Conservation (phyloP, 768 basidiomycete species). For the Lentinula raphanica region DNA sequence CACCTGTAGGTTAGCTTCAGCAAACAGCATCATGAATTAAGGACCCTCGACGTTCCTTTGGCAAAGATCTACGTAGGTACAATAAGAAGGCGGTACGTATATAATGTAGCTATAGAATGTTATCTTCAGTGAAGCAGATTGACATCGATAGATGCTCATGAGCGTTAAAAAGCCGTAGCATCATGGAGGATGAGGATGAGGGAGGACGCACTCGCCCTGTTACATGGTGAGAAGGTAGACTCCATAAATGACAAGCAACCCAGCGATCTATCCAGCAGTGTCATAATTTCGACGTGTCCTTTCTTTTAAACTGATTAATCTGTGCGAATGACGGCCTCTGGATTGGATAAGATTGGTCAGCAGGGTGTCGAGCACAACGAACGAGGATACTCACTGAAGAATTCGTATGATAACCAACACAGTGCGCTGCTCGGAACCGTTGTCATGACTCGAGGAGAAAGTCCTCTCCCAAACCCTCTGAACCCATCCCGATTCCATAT, state of each 20-base stretch:
- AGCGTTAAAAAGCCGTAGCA: neutral
- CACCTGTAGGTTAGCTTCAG: too few species aligned
- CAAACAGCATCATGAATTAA: too few species aligned
- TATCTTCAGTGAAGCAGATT: neutral
- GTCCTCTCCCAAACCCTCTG: slow-evolving; percentile 80
- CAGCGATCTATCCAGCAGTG: neutral
- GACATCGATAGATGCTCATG: neutral
- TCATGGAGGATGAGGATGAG: neutral
- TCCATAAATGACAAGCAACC: neutral
- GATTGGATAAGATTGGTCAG: slow-evolving; percentile 8
- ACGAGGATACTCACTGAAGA: slow-evolving; percentile 75
- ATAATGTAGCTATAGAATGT: neutral
- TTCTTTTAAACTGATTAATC: slow-evolving; percentile 32
- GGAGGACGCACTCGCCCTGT: neutral
- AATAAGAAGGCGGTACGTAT: neutral
- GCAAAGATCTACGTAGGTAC: neutral
- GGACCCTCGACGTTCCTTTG: neutral
- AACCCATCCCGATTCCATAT: slow-evolving; percentile 85
- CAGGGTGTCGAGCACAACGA: neutral
- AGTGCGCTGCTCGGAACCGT: slow-evolving; percentile 96
- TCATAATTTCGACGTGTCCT: neutral
- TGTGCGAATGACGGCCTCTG: slow-evolving; percentile 64
- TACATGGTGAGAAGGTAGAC: neutral
- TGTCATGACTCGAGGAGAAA: slow-evolving; percentile 88
- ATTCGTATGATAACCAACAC: slow-evolving; percentile 97